Evolutionary conservation across 2,329 filamentous ascomycete genomes (phyloP), one percentile per base, ranked within the genome.

Genomic region (Xylaria sp.): DNA sequence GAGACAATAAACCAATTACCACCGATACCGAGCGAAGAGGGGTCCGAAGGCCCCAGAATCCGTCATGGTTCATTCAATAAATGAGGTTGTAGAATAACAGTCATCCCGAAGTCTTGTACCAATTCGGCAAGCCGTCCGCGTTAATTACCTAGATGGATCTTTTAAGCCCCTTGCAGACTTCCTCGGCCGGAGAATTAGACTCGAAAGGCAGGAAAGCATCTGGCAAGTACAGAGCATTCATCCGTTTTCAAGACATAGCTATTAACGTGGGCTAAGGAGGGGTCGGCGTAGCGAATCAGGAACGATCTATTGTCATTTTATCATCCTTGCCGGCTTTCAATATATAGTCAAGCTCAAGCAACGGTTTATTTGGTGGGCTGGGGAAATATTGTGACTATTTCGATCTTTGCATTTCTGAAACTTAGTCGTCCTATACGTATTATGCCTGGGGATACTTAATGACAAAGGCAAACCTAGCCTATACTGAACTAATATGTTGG

Each of bases 51-150:
- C 59, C 63, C 63, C 31, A 48, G 53, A 31, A 59, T 33, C 40
- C 23, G 58, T 49, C 42, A 60, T 68, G 59, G 36, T 40, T 48
- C n/a, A n/a, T 58, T 63, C 62, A 49, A 63, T 60, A 58, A 67
- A 57, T 48, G 62, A 53, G 44, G 65, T 42, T 65, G 63, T 63
- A 60, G 66, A 63, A 61, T 69, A 38, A 54, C 33, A 69, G 66
- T 51, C 57, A 69, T 51, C 53, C 65, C 58, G 54, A 65, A 64
- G 42, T 60, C 56, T 48, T 56, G 44, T 48, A 65, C 66, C 40
- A 44, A 66, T 70, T 58, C 36, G 68, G 68, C 63, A 70, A 66
- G 58, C 62, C 62, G 68, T 48, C 65, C 65, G 57, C 49, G 51
- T 26, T 46, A n/a, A 36, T 3, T 61, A 49, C 20, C 51, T n/a